Percentiles rank a stretch among this genome's conserved stretches.
phyloP scores from a whole-genome alignment of 2,329 filamentous ascomycete genomes.

The Exophiala phaeomuriformis region DNA sequence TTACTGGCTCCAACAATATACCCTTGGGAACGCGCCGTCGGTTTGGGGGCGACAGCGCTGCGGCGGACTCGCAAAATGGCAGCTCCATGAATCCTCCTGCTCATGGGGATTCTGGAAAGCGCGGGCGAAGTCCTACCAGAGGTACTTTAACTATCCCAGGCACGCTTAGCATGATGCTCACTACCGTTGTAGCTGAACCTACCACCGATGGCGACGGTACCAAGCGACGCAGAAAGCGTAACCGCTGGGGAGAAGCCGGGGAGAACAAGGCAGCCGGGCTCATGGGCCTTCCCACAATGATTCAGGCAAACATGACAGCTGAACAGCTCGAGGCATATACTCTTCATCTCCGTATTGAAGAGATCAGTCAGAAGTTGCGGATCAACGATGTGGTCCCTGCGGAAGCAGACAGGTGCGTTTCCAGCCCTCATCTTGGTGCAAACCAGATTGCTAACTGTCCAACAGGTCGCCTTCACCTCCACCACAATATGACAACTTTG shows the following conservation, averaged over 20 bases:
- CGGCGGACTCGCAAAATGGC: conserved; percentile 34
- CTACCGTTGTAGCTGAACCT: conserved; percentile 36
- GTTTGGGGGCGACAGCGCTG: conserved; percentile 62
- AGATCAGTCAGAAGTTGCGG: conserved; percentile 97
- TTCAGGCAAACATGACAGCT: conserved; percentile 94
- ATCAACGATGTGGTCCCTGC: conserved; percentile 98
- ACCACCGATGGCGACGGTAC: conserved; percentile 58
- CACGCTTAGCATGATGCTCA: conserved; percentile 24
- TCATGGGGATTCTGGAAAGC: conserved; percentile 57
- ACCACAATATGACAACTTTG: conserved; percentile 98
- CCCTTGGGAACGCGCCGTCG: conserved; percentile 78
- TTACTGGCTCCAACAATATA: conserved; percentile 97
- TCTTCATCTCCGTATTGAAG: conserved; percentile 91
- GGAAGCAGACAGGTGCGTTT: conserved; percentile 81
- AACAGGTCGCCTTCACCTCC: conserved; percentile 85
- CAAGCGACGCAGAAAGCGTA: conserved; percentile 93
- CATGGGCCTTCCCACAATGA: conserved; percentile 94
- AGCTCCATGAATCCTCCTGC: conserved; percentile 42
- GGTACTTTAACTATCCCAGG: conserved; percentile 47
- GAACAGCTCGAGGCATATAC: conserved; percentile 98
- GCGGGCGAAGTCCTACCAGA: conserved; percentile 84
- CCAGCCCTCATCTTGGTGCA: conserved; percentile 2
- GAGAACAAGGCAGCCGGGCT: conserved; percentile 98
- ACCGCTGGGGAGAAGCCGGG: conserved; percentile 92
- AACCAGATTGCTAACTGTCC: conserved; percentile 19